These are phyloP conservation scores for Sordaria brevicollis DNA, from an alignment of 495 filamentous ascomycete species.

Conservation along the genomic window DNA sequence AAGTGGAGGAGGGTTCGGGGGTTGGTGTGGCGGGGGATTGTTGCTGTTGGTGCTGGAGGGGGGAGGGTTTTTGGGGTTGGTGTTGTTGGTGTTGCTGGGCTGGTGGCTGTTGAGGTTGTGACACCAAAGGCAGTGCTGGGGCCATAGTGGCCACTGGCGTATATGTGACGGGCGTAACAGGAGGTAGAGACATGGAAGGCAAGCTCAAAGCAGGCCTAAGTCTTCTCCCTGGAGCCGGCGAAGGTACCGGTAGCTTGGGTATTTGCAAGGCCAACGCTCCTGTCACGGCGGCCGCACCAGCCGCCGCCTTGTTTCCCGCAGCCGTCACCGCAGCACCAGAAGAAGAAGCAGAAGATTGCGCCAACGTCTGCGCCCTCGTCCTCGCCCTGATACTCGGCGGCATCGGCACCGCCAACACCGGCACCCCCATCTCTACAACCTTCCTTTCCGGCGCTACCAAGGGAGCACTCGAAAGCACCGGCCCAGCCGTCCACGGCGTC, in stretches of 20 bases:
- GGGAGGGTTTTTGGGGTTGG: too few species aligned
- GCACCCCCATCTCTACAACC: neutral
- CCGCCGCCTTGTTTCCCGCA: neutral
- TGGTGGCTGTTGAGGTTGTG: neutral
- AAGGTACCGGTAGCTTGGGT: neutral
- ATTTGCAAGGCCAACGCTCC: neutral
- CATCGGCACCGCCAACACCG: slow-evolving; percentile 10
- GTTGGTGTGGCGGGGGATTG: slow-evolving; percentile 1
- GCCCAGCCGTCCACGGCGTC: slow-evolving; percentile 10
- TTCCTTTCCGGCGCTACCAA: neutral
- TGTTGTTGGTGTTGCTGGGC: neutral
- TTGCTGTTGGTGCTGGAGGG: too few species aligned
- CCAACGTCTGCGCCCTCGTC: neutral
- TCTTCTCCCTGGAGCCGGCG: slow-evolving; percentile 7
- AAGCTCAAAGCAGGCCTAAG: neutral
- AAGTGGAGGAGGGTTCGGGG: slow-evolving; percentile 4
- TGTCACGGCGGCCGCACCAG: neutral
- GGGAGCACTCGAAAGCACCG: neutral
- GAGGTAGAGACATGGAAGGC: neutral
- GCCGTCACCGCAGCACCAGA: neutral
- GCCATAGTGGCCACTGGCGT: neutral
- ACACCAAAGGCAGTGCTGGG: neutral
- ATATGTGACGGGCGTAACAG: neutral
- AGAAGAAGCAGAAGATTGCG: neutral
- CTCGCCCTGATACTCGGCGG: neutral